Conservation (phyloP, 371 early-diverging fungal genomes). For the Rhizopus sp. region DNA sequence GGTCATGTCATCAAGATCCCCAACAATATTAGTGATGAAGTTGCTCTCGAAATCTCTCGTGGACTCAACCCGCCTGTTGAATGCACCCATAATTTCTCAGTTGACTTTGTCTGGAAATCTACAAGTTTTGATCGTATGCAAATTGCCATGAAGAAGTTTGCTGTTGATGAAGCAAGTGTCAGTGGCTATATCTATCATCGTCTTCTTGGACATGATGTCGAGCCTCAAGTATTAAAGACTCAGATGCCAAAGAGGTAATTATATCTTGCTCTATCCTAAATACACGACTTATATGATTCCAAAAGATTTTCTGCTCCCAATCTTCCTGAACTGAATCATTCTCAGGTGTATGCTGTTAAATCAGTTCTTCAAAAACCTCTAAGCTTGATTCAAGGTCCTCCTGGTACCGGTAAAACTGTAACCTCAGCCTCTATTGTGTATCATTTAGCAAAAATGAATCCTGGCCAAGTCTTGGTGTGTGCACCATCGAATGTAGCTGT, state of each 20-base stretch:
- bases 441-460: constrained; percentile 90
- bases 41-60: constrained; percentile 81
- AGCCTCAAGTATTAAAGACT: constrained; percentile 71
- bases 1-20: constrained; percentile 97
- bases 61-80: constrained; percentile 75
- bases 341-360: constrained; percentile 95
- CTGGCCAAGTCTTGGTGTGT: constrained; percentile 94
- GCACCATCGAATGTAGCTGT: constrained; percentile 99
- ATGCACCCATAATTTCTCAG: constrained; percentile 91
- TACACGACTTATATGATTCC: not conserved
- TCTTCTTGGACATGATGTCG: constrained; percentile 91
- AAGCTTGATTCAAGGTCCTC: constrained; percentile 97
- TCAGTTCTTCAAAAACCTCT: constrained; percentile 88
- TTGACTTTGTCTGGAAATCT: constrained; percentile 99
- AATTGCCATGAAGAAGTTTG: constrained; percentile 93
- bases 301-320: constrained; percentile 84
- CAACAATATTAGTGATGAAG: constrained; percentile 92
- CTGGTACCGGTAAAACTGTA: constrained; percentile 98
- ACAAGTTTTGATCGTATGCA: constrained; percentile 98
- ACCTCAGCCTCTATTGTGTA: constrained; percentile 98
- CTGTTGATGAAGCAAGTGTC: constrained; percentile 91
- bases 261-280: not conserved
- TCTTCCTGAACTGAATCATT: constrained; percentile 96
- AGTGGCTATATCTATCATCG: constrained; percentile 95
- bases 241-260: constrained; percentile 78